Percentiles rank a stretch among this genome's conserved stretches.
Conservation (phyloP, 2,329 filamentous ascomycete genomes). For the Talaromyces sp. region DNA sequence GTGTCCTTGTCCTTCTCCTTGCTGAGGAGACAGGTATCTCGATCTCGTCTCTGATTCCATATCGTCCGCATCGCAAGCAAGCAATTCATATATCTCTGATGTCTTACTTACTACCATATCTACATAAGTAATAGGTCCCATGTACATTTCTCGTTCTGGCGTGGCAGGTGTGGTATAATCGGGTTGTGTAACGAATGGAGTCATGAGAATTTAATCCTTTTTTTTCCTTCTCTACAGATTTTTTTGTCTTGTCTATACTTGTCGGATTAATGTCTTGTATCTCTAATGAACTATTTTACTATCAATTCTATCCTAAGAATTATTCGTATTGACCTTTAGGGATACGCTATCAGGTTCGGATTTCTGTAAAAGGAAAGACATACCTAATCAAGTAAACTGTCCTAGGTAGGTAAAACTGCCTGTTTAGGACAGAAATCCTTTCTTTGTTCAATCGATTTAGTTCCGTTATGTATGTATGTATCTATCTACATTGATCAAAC, state of each 20-base stretch:
- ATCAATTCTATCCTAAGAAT: not conserved
- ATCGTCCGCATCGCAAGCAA: not conserved
- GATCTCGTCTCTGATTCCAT: slow-evolving; percentile 12
- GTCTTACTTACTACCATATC: not conserved
- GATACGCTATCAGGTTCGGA: not conserved
- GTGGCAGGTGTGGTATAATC: not conserved
- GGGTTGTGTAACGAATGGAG: slow-evolving; percentile 8
- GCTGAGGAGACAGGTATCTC: not conserved
- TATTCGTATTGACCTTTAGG: not conserved
- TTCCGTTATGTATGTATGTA: no score
- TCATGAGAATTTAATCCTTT: slow-evolving; percentile 6
- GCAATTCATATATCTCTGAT: not conserved
- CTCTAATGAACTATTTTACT: not conserved
- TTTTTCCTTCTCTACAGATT: not conserved
- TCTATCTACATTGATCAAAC: not conserved
- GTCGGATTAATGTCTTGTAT: slow-evolving; percentile 8
- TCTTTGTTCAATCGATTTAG: no score
- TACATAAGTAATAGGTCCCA: not conserved
- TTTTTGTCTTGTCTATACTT: not conserved
- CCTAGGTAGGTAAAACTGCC: no score
- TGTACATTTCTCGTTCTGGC: not conserved
- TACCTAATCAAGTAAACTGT: not conserved
- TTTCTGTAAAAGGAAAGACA: not conserved
- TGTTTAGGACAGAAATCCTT: no score
- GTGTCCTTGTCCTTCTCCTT: not conserved